Base-by-base conservation (phyloP, 1,284 basidiomycete genomes). In the Puccinia coronata region DNA sequence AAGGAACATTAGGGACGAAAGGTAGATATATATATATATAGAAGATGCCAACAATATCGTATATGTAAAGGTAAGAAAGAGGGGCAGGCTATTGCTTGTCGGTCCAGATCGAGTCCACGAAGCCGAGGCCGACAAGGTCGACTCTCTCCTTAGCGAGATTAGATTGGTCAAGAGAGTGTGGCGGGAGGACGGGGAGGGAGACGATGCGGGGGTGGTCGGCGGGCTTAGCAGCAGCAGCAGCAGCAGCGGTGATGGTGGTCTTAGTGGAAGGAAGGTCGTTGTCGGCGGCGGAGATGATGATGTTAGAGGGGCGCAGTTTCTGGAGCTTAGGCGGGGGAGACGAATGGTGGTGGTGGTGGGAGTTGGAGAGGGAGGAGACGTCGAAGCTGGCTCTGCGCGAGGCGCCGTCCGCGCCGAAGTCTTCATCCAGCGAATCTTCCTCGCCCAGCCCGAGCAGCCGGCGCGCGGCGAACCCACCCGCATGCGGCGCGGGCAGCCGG, bases 301-400 rank as follows among this genome's bases (percentile, higher is more conserved):
- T 43, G 25, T 41, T 31, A 31, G 65, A 69, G 23, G 65, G 65
- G 20, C 39, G 47, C 25, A 25, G 39, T 43, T 69, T 69, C 9
- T 28, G 6, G 47, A 69, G 65, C 16, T 69, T 69, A n/a, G 11
- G 65, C n/a, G 39, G 65, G 39, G 1, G 39, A 31, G n/a, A n/a
- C n/a, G n/a, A 25, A 31, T 28, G 16, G 57, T n/a, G 57, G 57
- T 31, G 18, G 57, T 59, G 57, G 28, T 59, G 57, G 18, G 57
- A 59, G 28, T 69, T 69, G 47, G 43, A 43, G 16, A 74, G 55
- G 59, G 53, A 57, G 59, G 51, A 36, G 16, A 74, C 39, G 39
- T 74, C 72, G 55, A 74, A 74, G 55, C 72, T 74, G 25, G 72
- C 72, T 39, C 72, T 34, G 11, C 72, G 51, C 57, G 39, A 57